phyloP scores from a whole-genome alignment of 2,329 filamentous ascomycete genomes.

The Colletotrichum nymphaeae region DNA sequence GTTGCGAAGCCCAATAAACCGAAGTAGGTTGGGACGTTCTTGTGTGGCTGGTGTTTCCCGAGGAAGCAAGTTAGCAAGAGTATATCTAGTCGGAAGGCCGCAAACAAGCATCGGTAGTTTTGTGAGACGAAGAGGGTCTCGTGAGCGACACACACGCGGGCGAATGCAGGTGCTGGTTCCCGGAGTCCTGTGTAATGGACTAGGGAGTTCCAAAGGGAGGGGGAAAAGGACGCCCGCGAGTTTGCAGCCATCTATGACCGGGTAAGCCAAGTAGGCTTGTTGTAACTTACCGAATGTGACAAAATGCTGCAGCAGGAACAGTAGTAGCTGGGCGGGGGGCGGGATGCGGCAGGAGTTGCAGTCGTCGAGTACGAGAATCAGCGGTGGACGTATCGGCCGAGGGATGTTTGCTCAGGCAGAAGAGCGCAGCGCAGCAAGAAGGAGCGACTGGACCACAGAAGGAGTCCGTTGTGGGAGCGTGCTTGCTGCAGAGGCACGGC shows the following conservation, averaged over 20 bases:
- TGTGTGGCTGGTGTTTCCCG: conserved; percentile 9
- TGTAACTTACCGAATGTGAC: conserved; percentile 27
- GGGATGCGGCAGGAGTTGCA: conserved; percentile 22
- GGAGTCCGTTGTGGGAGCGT: conserved; percentile 27
- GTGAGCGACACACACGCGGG: conserved; percentile 33
- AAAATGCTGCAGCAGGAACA: background rate
- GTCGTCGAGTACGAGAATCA: conserved; percentile 24
- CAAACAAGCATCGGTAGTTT: conserved; percentile 23
- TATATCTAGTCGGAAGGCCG: conserved; percentile 26
- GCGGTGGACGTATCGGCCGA: background rate
- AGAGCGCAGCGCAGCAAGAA: conserved; percentile 14
- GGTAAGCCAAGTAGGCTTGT: conserved; percentile 7
- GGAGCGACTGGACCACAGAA: conserved; percentile 34
- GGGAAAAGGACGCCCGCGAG: background rate
- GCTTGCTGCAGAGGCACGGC: conserved; percentile 30
- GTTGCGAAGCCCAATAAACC: background rate
- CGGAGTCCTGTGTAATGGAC: conserved; percentile 17
- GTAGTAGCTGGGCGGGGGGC: background rate
- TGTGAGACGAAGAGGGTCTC: conserved; percentile 29
- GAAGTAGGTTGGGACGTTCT: background rate
- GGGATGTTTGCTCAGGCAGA: conserved; percentile 26
- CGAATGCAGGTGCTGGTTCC: conserved; percentile 24
- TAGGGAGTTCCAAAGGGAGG: background rate
- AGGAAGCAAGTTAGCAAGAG: conserved; percentile 29
- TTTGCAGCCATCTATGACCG: background rate